Percentiles rank a stretch among this genome's conserved stretches.
Conservation (phyloP, 352 stramenopile genomes). For the Salisapilia sapeloensis region DNA sequence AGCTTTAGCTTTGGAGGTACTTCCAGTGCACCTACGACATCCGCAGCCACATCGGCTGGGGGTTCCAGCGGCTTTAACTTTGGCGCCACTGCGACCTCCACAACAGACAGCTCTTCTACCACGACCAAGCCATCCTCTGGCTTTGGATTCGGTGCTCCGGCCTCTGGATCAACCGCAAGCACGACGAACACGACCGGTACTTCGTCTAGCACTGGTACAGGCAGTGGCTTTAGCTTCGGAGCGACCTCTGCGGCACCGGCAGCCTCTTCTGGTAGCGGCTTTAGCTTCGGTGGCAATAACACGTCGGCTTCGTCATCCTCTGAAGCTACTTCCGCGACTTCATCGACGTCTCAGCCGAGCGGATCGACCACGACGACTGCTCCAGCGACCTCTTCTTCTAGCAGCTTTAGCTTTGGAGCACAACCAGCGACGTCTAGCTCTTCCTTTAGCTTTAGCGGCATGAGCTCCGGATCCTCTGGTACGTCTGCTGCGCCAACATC, state of each 20-base stretch:
- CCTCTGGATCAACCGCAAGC: no score
- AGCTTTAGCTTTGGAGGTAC: slow-evolving; percentile 8
- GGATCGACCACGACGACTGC: slow-evolving; percentile 3
- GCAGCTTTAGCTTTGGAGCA: slow-evolving; percentile 24
- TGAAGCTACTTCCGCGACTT: neutral
- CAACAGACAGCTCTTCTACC: neutral
- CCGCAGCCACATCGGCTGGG: no score
- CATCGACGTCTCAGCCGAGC: slow-evolving; percentile 2
- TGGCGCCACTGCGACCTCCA: slow-evolving; percentile 1
- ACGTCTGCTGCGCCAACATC: slow-evolving; percentile 3
- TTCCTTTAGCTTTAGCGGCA: slow-evolving; percentile 10
- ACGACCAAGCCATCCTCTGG: slow-evolving; percentile 1
- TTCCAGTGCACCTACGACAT: no score
- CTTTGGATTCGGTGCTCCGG: slow-evolving; percentile 1
- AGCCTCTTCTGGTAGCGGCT: slow-evolving; percentile 6
- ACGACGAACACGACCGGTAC: no score
- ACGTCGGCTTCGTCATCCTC: slow-evolving; percentile 1
- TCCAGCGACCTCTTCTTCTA: slow-evolving; percentile 5
- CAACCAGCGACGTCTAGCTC: slow-evolving; percentile 5
- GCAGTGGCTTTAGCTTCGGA: no score
- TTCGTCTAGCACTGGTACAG: no score
- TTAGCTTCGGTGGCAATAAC: slow-evolving; percentile 10
- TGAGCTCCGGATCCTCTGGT: neutral
- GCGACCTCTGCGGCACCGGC: slow-evolving; percentile 1
- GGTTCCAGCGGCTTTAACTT: slow-evolving; percentile 5